Percentiles rank a stretch among this genome's conserved stretches.
These are phyloP conservation scores for Debaryomyces udenii DNA, from an alignment of 1,139 yeast genomes.

Conservation along the genomic window DNA sequence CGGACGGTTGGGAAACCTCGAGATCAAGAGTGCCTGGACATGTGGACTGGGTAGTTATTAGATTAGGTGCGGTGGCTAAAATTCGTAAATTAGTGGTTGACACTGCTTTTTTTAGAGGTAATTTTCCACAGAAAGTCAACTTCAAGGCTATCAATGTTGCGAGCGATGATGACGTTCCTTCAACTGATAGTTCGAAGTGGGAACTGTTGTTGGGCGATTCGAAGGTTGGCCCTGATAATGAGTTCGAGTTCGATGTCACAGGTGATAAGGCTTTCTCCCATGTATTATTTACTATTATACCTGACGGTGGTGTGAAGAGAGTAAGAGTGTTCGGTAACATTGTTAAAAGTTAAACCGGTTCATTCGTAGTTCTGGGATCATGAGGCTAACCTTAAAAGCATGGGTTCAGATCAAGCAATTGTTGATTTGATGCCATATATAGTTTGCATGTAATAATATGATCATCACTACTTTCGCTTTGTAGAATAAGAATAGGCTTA, in stretches of 20 bases:
- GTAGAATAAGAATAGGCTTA: no score
- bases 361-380: no score
- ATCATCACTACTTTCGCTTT: no score
- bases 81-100: constrained; percentile 70
- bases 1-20: constrained; percentile 98
- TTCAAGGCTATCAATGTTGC: constrained; percentile 57
- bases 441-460: no score
- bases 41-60: constrained; percentile 85
- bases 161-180: constrained; percentile 38
- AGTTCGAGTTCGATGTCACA: constrained; percentile 57
- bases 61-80: constrained; percentile 67
- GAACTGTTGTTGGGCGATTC: constrained; percentile 61
- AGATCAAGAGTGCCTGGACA: constrained; percentile 84
- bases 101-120: constrained; percentile 92
- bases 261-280: constrained; percentile 51
- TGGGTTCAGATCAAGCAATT: no score
- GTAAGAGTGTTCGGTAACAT: constrained; percentile 76
- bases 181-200: constrained; percentile 56
- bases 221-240: constrained; percentile 79
- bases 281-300: constrained; percentile 79
- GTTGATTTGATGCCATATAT: no score
- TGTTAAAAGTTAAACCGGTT: constrained; percentile 11
- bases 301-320: constrained; percentile 96
- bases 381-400: no score
- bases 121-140: constrained; percentile 79